Evolutionary conservation across 805 yeast genomes (phyloP).

Genomic region (Myxozyma sirexii): DNA sequence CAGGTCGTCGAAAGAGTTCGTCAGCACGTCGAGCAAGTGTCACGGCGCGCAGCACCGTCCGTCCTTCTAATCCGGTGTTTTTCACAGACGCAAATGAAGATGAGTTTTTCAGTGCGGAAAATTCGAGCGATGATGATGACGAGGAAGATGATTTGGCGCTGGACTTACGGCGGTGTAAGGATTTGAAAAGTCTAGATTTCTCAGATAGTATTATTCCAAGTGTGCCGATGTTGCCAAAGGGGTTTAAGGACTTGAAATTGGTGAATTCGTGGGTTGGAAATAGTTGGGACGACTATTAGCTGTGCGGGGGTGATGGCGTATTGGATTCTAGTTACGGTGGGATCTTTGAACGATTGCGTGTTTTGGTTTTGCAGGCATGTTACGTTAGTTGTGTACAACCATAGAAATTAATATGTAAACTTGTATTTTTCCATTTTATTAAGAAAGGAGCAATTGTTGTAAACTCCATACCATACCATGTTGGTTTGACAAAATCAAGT

Average conservation of each 20-base stretch:
- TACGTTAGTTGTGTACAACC: too few relatives aligned
- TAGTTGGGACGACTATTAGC: background rate
- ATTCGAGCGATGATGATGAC: background rate
- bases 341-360: too few relatives aligned
- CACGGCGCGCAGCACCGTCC: background rate
- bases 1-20: background rate
- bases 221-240: conserved; percentile 1
- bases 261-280: background rate
- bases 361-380: too few relatives aligned
- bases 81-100: conserved; percentile 1
- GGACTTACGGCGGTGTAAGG: background rate
- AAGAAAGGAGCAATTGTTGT: too few relatives aligned
- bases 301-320: background rate
- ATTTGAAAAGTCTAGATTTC: background rate
- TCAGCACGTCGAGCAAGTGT: conserved; percentile 2
- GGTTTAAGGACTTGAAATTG: background rate
- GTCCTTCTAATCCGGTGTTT: conserved; percentile 6
- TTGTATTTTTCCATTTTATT: too few relatives aligned
- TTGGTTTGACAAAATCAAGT: too few relatives aligned
- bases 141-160: background rate
- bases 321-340: too few relatives aligned
- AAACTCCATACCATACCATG: too few relatives aligned
- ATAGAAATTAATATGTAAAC: too few relatives aligned
- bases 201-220: conserved; percentile 6
- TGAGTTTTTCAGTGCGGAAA: background rate